phyloP scores from a whole-genome alignment of 352 stramenopile genomes.

The Pilasporangium apinafurcum region DNA sequence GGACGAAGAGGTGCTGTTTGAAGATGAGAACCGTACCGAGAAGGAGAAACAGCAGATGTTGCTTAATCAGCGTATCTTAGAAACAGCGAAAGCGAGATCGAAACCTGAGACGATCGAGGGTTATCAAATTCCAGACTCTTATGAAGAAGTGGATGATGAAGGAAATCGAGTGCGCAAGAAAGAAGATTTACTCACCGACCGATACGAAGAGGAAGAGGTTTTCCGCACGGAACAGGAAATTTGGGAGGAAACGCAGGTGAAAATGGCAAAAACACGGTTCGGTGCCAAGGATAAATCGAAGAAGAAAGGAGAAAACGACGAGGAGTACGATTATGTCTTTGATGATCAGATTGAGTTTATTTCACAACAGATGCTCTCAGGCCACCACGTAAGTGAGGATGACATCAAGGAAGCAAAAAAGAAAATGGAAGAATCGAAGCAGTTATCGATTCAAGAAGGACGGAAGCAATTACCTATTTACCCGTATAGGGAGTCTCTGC shows the following conservation, averaged over 20 bases:
- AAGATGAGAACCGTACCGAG: conserved; percentile 56
- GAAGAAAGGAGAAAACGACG: conserved; percentile 32
- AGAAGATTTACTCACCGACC: conserved; percentile 90
- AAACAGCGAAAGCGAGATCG: conserved; percentile 63
- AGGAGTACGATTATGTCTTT: conserved; percentile 97
- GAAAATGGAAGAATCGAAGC: conserved; percentile 73
- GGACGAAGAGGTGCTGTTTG: conserved; percentile 81
- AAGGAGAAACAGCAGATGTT: conserved; percentile 83
- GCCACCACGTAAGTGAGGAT: conserved; percentile 78
- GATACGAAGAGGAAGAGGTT: conserved; percentile 90
- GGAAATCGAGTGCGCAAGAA: conserved; percentile 86
- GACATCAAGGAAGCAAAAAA: conserved; percentile 61
- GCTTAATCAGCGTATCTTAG: conserved; percentile 88
- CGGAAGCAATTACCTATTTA: conserved; percentile 97
- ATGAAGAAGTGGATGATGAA: conserved; percentile 90
- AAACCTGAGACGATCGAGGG: conserved; percentile 67
- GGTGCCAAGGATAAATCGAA: conserved; percentile 63
- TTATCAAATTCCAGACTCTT: conserved; percentile 95
- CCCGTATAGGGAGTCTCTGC: conserved; percentile 96
- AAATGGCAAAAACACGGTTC: conserved; percentile 70
- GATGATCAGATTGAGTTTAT: conserved; percentile 99
- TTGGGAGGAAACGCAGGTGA: conserved; percentile 97
- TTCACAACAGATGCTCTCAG: conserved; percentile 83
- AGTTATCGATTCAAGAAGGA: conserved; percentile 94
- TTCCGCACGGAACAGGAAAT: conserved; percentile 97